These are phyloP conservation scores for Amylostereum chailletii DNA, from an alignment of 1,284 basidiomycete species.

Conservation along the genomic window DNA sequence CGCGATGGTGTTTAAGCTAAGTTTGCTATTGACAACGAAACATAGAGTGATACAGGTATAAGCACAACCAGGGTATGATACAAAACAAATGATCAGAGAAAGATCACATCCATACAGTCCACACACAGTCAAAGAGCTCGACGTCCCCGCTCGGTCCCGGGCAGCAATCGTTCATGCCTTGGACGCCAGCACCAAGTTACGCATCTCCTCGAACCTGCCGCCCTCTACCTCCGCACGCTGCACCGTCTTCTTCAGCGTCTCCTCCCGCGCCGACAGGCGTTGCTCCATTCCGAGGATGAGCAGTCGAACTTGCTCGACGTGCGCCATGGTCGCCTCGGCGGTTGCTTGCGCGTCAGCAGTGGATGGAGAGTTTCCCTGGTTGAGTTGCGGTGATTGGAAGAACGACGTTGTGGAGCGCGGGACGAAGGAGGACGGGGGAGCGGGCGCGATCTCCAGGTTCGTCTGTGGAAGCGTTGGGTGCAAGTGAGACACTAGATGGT, in stretches of 20 bases:
- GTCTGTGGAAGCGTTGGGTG: slow-evolving; percentile 17
- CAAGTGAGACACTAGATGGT: background rate
- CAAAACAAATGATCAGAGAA: background rate
- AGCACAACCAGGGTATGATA: slow-evolving; percentile 4
- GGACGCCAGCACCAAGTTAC: slow-evolving; percentile 22
- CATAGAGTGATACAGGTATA: background rate
- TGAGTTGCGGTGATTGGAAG: slow-evolving; percentile 5
- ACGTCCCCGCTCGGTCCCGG: too few relatives aligned
- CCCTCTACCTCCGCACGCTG: slow-evolving; percentile 54
- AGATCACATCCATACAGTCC: background rate
- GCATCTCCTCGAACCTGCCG: slow-evolving; percentile 38
- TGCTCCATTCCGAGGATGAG: slow-evolving; percentile 73
- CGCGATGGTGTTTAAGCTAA: background rate
- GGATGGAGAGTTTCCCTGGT: background rate
- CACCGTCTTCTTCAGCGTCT: slow-evolving; percentile 49
- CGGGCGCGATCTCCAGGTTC: slow-evolving; percentile 42
- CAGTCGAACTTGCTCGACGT: slow-evolving; percentile 62
- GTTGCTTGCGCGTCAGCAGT: slow-evolving; percentile 7
- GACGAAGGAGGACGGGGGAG: slow-evolving; percentile 18
- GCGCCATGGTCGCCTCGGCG: slow-evolving; percentile 34
- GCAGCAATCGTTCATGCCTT: slow-evolving; percentile 5
- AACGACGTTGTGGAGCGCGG: slow-evolving; percentile 14
- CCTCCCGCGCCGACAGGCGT: slow-evolving; percentile 55
- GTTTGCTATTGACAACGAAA: background rate
- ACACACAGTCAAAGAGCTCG: background rate